phyloP scores from a whole-genome alignment of 1,284 basidiomycete genomes.

The Ganoderma sinense region DNA sequence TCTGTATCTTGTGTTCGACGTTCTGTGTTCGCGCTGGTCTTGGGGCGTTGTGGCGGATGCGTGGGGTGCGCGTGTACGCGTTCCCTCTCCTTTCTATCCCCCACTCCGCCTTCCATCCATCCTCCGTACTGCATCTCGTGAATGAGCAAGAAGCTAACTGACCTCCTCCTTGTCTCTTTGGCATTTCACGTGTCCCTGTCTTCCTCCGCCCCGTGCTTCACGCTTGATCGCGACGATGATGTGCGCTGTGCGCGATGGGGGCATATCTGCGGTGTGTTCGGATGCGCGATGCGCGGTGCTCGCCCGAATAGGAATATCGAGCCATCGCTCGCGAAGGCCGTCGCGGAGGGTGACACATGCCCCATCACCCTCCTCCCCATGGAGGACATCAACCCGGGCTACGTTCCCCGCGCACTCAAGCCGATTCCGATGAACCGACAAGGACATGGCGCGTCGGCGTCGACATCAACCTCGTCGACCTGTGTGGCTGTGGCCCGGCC shows the following conservation, averaged over 20 bases:
- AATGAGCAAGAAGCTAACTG: slow-evolving; percentile 14
- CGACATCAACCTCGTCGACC: slow-evolving; percentile 35
- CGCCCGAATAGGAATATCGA: slow-evolving; percentile 60
- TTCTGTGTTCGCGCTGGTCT: slow-evolving; percentile 5
- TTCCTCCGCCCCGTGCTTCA: background rate
- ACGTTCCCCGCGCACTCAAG: slow-evolving; percentile 56
- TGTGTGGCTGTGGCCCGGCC: slow-evolving; percentile 29
- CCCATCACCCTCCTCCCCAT: slow-evolving; percentile 80
- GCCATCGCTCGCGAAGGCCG: slow-evolving; percentile 61
- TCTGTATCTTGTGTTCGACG: slow-evolving; percentile 10
- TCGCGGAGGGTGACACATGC: slow-evolving; percentile 82
- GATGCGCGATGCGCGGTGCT: background rate
- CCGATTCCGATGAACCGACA: slow-evolving; percentile 42
- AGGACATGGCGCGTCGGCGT: background rate
- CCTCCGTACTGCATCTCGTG: background rate
- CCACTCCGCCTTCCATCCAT: background rate
- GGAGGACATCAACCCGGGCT: slow-evolving; percentile 82
- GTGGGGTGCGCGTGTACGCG: slow-evolving; percentile 2
- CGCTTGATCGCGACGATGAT: slow-evolving; percentile 13
- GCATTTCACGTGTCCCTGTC: slow-evolving; percentile 9
- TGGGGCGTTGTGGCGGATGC: background rate
- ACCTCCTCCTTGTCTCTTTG: background rate
- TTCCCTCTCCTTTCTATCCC: slow-evolving; percentile 8
- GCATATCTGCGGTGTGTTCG: background rate
- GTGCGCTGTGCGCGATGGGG: slow-evolving; percentile 1